phyloP scores from a whole-genome alignment of 2,329 filamentous ascomycete genomes.

The Penicillium sp. region DNA sequence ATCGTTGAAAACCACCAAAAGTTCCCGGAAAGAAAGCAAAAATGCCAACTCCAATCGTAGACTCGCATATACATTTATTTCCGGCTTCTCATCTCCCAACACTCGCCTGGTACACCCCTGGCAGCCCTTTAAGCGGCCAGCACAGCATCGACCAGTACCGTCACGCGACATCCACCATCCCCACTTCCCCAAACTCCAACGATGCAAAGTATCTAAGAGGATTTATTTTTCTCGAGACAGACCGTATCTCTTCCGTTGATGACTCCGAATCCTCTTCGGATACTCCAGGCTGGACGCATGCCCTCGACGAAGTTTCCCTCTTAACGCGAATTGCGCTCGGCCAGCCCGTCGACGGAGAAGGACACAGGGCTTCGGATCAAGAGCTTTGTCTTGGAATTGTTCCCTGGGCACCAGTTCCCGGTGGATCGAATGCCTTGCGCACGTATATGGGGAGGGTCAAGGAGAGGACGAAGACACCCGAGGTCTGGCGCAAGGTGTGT shows the following conservation, averaged over 20 bases:
- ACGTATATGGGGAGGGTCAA: conserved; percentile 68
- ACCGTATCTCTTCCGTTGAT: conserved; percentile 67
- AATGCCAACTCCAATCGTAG: conserved; percentile 65
- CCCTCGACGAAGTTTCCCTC: conserved; percentile 73
- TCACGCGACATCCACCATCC: conserved; percentile 44
- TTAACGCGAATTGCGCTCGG: conserved; percentile 69
- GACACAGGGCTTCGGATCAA: conserved; percentile 58
- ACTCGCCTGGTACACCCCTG: conserved; percentile 70
- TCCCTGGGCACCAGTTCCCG: conserved; percentile 83
- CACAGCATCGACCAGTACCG: conserved; percentile 69
- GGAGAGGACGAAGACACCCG: conserved; percentile 59
- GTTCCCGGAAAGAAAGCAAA: neutral
- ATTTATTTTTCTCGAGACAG: conserved; percentile 83
- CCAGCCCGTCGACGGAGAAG: conserved; percentile 60
- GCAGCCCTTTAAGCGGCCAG: conserved; percentile 64
- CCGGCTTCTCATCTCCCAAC: conserved; percentile 67
- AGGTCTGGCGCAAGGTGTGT: conserved; percentile 68
- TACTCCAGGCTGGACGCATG: conserved; percentile 66
- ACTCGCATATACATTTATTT: conserved; percentile 91
- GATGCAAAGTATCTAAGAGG: conserved; percentile 58
- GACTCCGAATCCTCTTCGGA: conserved; percentile 38
- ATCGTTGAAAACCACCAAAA: neutral
- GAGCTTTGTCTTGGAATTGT: conserved; percentile 70
- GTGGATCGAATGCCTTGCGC: conserved; percentile 63
- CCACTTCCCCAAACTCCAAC: conserved; percentile 30